Evolutionary conservation across 176 grass and related monocot genomes (phyloP).

Genomic region (Oryza officinalis): DNA sequence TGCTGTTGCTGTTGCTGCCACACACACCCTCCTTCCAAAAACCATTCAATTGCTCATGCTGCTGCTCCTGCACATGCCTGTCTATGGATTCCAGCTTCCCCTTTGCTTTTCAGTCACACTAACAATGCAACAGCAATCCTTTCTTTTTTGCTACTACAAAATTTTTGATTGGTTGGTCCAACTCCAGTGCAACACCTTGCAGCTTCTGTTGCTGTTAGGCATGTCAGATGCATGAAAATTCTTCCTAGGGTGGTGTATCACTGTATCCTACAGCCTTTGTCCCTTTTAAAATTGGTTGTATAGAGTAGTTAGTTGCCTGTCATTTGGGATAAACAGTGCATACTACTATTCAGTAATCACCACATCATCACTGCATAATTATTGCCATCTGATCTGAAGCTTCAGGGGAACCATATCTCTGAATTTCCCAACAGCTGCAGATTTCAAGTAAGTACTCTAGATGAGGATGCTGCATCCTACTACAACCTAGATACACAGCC

Average conservation of each 20-base stretch:
- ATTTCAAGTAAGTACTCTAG: conserved; percentile 29
- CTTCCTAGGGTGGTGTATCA: conserved; percentile 18
- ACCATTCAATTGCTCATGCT: conserved; percentile 18
- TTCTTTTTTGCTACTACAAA: neutral
- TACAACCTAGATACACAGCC: neutral
- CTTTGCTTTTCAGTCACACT: conserved; percentile 56
- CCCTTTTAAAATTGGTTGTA: neutral
- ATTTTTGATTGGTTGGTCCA: conserved; percentile 47
- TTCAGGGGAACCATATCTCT: neutral
- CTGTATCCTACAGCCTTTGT: neutral
- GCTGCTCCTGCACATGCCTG: conserved; percentile 13
- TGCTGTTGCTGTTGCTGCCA: neutral
- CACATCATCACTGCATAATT: neutral
- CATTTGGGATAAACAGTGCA: neutral
- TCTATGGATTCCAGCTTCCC: conserved; percentile 36
- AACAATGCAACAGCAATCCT: conserved; percentile 30
- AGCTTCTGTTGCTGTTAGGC: conserved; percentile 47
- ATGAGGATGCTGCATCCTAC: conserved; percentile 37
- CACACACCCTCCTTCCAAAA: conserved; percentile 14
- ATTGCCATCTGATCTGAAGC: neutral
- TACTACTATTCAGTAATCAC: neutral
- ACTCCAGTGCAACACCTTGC: conserved; percentile 20
- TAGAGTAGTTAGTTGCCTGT: neutral
- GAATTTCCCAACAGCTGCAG: conserved; percentile 8
- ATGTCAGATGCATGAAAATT: conserved; percentile 9